Base-by-base conservation (phyloP, 2,329 filamentous ascomycete species). In the Gliomastix tumulicola region DNA sequence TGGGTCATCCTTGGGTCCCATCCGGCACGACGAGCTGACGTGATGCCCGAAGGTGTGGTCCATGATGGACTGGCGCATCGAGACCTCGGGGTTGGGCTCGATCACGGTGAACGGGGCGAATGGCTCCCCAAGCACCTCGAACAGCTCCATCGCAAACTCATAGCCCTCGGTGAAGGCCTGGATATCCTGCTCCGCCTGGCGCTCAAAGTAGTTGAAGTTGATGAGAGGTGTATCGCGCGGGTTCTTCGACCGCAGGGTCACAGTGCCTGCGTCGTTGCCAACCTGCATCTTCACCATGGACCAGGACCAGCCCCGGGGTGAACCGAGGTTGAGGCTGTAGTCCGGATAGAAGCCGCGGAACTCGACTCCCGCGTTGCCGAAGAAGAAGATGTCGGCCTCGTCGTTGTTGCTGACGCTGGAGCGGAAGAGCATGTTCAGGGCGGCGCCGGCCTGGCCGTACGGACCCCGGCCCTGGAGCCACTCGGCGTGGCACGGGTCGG, bases 161-260 rank as follows among this genome's bases (percentile, higher is more conserved):
- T 28, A 15, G n/a, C 36, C 36, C 17, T 38, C 36, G 7, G 17
- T 15, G 12, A 38, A 11, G 17, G 36, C 36, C 11, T 25, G 22
- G 6, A 22, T 7, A 18, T 38, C 36, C 2, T 17, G 10, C 15
- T 38, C 36, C 18, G 21, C 30, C 6, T 22, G 23, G 13, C 34
- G 17, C 18, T 23, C 3, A 18, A 38, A 38, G 25, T 38, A 38
- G 51, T 75, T 71, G 60, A 78, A 82, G 36, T 64, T 60, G 45
- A 84, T 80, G 5, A 69, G 52, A 0, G 82, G 81, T 3, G 66
- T 61, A 35, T 83, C 78, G 3, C 71, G 69, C 1, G 81, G 79
- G 49, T 84, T 70, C 0, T 68, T 56, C 0, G 73, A 77, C 9
- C 62, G 62, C 5, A 86, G 69, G 6, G 54, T 68, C 4, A 86